Percentiles rank a stretch among this genome's conserved stretches.
These are phyloP conservation scores for Starmerella floricola DNA, from an alignment of 805 yeast species.

Conservation along the genomic window DNA sequence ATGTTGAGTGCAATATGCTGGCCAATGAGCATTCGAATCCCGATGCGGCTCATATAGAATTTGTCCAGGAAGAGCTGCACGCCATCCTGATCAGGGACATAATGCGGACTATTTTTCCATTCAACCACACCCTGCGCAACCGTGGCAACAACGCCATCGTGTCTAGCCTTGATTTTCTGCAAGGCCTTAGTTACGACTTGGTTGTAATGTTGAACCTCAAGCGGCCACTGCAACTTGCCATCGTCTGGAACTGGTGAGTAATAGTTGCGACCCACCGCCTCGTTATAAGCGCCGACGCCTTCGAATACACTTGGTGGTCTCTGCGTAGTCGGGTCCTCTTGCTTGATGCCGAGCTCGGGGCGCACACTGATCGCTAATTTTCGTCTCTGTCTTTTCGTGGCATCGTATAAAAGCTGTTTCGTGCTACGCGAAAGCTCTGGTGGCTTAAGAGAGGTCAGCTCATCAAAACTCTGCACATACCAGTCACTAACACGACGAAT, in stretches of 20 bases:
- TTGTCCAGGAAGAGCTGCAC: conserved; percentile 74
- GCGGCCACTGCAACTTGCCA: conserved; percentile 54
- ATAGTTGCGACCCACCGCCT: conserved; percentile 32
- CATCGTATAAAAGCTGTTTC: conserved; percentile 24
- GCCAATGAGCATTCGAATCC: conserved; percentile 88
- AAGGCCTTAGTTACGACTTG: conserved; percentile 52
- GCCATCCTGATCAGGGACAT: conserved; percentile 48
- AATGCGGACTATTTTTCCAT: conserved; percentile 52
- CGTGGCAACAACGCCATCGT: conserved; percentile 86
- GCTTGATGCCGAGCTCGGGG: conserved; percentile 27
- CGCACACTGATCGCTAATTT: conserved; percentile 15
- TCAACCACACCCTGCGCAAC: conserved; percentile 86
- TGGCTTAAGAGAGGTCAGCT: conserved; percentile 51
- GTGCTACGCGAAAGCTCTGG: conserved; percentile 40
- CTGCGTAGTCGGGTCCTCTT: conserved; percentile 20
- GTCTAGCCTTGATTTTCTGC: conserved; percentile 63
- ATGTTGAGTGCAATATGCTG: conserved; percentile 77
- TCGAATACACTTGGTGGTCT: neutral
- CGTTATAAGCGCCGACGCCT: neutral
- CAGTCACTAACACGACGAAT: conserved; percentile 69
- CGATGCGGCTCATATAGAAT: conserved; percentile 81
- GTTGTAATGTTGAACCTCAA: conserved; percentile 62
- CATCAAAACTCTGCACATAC: conserved; percentile 82
- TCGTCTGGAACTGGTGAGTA: conserved; percentile 35
- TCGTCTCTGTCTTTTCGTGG: conserved; percentile 16